These are phyloP conservation scores for Leccinum sublutescens DNA, from an alignment of 768 basidiomycete genomes.

Conservation along the genomic window DNA sequence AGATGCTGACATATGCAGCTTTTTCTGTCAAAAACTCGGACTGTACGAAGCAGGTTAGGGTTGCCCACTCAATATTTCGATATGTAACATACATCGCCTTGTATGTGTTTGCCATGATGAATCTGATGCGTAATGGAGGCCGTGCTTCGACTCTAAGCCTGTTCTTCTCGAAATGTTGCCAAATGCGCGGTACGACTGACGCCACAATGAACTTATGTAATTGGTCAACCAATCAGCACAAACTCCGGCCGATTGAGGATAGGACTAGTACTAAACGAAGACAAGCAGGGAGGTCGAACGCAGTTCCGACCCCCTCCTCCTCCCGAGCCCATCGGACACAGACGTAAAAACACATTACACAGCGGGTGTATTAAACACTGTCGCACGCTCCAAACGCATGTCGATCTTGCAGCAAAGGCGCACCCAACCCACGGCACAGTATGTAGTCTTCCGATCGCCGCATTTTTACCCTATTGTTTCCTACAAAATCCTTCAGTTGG, in stretches of 20 bases:
- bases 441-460: no score
- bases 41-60: background rate
- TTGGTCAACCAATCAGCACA: background rate
- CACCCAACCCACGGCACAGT: no score
- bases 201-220: background rate
- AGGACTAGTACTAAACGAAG: no score
- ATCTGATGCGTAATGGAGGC: background rate
- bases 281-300: no score
- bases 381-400: no score
- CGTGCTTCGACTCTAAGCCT: background rate
- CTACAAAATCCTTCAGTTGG: background rate
- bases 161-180: background rate
- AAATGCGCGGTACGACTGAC: background rate
- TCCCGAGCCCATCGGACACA: no score
- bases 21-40: no score
- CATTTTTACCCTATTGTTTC: background rate
- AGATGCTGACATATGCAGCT: no score
- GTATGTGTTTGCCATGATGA: background rate
- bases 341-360: background rate
- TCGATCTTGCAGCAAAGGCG: no score
- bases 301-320: no score
- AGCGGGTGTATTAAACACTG: no score
- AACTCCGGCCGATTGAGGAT: no score
- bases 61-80: background rate
- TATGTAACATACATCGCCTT: background rate